Base-by-base conservation (phyloP, 768 basidiomycete species). In the Clathrus columnatus region DNA sequence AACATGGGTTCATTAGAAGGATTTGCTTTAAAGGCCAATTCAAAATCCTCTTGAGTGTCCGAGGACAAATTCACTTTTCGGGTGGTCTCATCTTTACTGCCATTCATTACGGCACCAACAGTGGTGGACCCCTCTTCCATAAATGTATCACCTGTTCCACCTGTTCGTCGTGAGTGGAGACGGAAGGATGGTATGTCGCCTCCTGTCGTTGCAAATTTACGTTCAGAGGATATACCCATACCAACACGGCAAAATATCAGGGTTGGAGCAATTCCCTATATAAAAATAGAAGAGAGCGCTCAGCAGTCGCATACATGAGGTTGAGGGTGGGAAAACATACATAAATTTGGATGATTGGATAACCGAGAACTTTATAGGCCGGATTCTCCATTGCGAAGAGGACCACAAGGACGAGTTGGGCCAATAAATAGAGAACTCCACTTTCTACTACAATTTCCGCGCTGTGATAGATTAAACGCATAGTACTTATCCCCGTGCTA, bases 401-500 rank as follows among this genome's bases (percentile, higher is more conserved):
- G 16, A 71, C 57, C 47, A 73, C 70, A n/a, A 74, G 72, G n/a
- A 72, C 41, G 41, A 76, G 56, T 47, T 76, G 74, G 45, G 64
- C 65, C 20, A 63, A 47, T n/a, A 75, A 65, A 61, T 72, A 75
- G 41, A 75, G 65, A 23, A 63, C 60, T 2, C 73, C 73, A 26
- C 72, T 70, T 61, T 75, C 73, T 52, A 75, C 50, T 57, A 74
- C 60, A 53, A 75, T 68, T 41, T 53, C 60, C 30, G 69, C 66
- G 2, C 70, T 73, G 18, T 53, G 23, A 20, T 17, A 42, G 20
- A 42, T 42, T 11, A 42, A 20, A 20, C 11, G 20, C 20, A 42
- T 20, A 11, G 41, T 42, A 42, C 20, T 42, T 20, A 11, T 42
- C 41, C 41, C 41, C 14, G 11, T 42, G 20, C 41, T 42, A 11